Evolutionary conservation across 2,329 filamentous ascomycete species (phyloP).

Genomic region (Lecanosticta acicola): DNA sequence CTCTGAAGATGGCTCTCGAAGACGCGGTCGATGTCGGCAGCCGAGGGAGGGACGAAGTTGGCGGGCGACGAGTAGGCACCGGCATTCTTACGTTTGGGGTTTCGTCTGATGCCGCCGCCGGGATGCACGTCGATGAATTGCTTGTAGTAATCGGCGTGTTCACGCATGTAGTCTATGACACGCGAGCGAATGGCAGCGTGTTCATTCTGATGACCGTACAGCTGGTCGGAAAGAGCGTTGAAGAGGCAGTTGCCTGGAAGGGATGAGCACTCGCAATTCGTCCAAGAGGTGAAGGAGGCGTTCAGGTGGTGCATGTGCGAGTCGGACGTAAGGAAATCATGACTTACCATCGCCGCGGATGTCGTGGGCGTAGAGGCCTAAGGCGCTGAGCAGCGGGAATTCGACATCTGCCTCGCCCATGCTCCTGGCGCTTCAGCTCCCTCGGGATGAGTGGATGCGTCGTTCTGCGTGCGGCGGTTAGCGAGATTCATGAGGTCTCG

Average conservation of each 20-base stretch:
- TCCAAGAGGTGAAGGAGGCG: conserved; percentile 3
- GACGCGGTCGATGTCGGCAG: conserved; percentile 48
- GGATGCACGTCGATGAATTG: conserved; percentile 55
- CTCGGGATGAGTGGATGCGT: background rate
- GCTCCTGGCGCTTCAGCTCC: background rate
- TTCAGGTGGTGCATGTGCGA: conserved; percentile 10
- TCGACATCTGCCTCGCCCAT: conserved; percentile 34
- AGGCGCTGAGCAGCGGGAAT: conserved; percentile 52
- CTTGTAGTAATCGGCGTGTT: conserved; percentile 57
- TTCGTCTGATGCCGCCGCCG: conserved; percentile 51
- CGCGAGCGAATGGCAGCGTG: conserved; percentile 54
- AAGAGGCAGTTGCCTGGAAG: conserved; percentile 62
- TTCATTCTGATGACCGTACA: conserved; percentile 56
- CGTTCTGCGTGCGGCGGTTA: conserved; percentile 6
- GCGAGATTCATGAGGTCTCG: conserved; percentile 6
- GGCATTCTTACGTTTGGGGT: conserved; percentile 53
- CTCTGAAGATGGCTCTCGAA: conserved; percentile 53
- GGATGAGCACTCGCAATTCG: conserved; percentile 14
- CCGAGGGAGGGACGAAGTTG: conserved; percentile 45
- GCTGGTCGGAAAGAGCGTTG: conserved; percentile 61
- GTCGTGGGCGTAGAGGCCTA: conserved; percentile 54
- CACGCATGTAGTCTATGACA: conserved; percentile 58
- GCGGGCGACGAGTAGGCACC: conserved; percentile 43
- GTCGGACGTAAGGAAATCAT: background rate
- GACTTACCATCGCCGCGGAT: conserved; percentile 59